These are phyloP conservation scores for Caryopteris hybrid DNA, from an alignment of 305 asterid species.

Conservation along the genomic window DNA sequence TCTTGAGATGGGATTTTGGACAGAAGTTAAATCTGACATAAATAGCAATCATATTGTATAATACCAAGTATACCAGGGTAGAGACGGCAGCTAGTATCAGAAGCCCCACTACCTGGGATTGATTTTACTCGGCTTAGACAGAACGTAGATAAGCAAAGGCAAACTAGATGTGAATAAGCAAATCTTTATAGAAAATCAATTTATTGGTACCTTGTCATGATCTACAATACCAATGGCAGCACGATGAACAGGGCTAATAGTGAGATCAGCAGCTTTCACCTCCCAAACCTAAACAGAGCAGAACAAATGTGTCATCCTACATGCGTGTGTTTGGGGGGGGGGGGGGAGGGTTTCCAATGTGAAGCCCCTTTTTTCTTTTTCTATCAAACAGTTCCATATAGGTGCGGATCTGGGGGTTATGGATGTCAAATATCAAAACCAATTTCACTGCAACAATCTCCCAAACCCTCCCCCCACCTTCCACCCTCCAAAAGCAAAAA, in stretches of 20 bases:
- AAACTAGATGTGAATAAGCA: not conserved
- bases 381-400: too few species aligned
- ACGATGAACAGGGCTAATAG: slow-evolving; percentile 89
- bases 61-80: not conserved
- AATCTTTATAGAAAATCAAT: not conserved
- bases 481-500: too few species aligned
- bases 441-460: too few species aligned
- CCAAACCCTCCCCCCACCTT: too few species aligned
- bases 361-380: too few species aligned
- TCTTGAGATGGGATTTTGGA: not conserved
- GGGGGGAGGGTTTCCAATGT: too few species aligned
- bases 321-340: too few species aligned
- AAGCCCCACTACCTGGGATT: not conserved
- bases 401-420: too few species aligned
- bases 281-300: slow-evolving; percentile 77
- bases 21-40: not conserved
- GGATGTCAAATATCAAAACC: too few species aligned
- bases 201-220: slow-evolving; percentile 60
- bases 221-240: slow-evolving; percentile 89
- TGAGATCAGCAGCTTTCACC: slow-evolving; percentile 97
- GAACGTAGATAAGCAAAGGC: not conserved
- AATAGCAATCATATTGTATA: not conserved
- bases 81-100: not conserved
- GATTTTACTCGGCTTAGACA: not conserved
- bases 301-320: not conserved